These are phyloP conservation scores for Aureobasidium pullulans DNA, from an alignment of 2,329 filamentous ascomycete genomes.

Conservation along the genomic window DNA sequence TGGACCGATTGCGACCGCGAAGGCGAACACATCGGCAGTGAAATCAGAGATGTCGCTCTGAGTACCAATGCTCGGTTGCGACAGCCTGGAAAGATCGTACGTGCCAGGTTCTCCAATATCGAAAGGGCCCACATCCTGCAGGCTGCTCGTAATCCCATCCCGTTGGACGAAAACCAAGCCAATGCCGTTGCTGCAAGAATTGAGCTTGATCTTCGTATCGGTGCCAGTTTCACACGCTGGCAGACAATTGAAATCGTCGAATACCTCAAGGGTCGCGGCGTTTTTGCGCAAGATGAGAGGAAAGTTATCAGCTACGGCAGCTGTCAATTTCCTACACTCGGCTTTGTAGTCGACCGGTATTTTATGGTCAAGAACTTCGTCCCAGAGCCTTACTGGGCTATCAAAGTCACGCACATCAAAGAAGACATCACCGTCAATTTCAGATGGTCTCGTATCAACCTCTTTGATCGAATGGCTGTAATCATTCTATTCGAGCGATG, in stretches of 20 bases:
- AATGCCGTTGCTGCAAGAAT: constrained; percentile 83
- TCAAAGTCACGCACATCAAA: constrained; percentile 73
- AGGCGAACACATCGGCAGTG: constrained; percentile 90
- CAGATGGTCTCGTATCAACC: constrained; percentile 68
- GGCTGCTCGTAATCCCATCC: constrained; percentile 68
- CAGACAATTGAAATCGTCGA: constrained; percentile 51
- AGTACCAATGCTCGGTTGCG: constrained; percentile 62
- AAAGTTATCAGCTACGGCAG: constrained; percentile 43
- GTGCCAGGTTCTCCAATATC: constrained; percentile 92
- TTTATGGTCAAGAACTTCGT: constrained; percentile 90
- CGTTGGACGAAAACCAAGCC: constrained; percentile 77
- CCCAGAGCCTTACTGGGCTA: constrained; percentile 85
- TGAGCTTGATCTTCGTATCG: constrained; percentile 86
- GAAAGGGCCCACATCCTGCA: constrained; percentile 86
- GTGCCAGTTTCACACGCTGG: constrained; percentile 85
- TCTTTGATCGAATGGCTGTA: constrained; percentile 82
- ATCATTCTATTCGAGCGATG: constrained; percentile 81
- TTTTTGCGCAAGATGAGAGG: constrained; percentile 45
- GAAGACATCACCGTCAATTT: constrained; percentile 77
- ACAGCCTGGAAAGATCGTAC: constrained; percentile 56
- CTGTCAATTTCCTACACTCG: constrained; percentile 93
- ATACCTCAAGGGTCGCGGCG: neutral
- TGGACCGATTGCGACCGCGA: constrained; percentile 99
- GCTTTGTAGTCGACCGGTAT: constrained; percentile 95
- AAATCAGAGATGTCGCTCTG: constrained; percentile 75